These are phyloP conservation scores for Cenchrus purpureus DNA, from an alignment of 176 grass and related monocot species.

Conservation along the genomic window DNA sequence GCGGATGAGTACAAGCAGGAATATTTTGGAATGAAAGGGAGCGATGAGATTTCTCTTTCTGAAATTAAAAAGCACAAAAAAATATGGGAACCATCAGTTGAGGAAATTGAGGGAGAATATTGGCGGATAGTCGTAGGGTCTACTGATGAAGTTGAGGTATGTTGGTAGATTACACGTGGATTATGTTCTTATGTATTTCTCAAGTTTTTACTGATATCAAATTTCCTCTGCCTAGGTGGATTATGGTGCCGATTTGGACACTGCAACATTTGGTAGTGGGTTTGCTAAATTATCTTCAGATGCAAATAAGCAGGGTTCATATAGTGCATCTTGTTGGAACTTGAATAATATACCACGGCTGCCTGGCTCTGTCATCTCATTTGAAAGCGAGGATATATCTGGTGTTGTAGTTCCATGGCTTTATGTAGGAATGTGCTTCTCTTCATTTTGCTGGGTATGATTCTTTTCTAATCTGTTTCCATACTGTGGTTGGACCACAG, in stretches of 20 bases:
- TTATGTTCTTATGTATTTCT: conserved; percentile 23
- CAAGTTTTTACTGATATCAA: conserved; percentile 37
- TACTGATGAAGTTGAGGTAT: conserved; percentile 91
- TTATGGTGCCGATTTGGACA: conserved; percentile 97
- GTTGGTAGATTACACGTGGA: neutral
- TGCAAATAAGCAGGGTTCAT: conserved; percentile 60
- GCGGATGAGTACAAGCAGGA: conserved; percentile 75
- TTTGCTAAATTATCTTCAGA: conserved; percentile 60
- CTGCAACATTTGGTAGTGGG: conserved; percentile 79
- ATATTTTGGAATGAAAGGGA: conserved; percentile 75
- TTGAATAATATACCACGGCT: conserved; percentile 82
- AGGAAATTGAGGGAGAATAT: conserved; percentile 98
- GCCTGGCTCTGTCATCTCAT: conserved; percentile 78
- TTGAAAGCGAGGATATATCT: conserved; percentile 90
- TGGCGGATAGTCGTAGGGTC: conserved; percentile 88
- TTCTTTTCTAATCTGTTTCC: conserved; percentile 40
- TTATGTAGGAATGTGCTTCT: conserved; percentile 99
- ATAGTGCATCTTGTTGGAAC: conserved; percentile 74
- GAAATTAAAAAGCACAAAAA: conserved; percentile 56
- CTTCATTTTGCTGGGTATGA: conserved; percentile 97
- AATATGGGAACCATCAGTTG: conserved; percentile 65
- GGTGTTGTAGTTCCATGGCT: conserved; percentile 98
- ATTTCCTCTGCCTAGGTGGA: conserved; percentile 64
- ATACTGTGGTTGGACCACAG: neutral
- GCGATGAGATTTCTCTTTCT: conserved; percentile 54